Base-by-base conservation (phyloP, 2,329 filamentous ascomycete species). In the Aspergillus fumigatus region DNA sequence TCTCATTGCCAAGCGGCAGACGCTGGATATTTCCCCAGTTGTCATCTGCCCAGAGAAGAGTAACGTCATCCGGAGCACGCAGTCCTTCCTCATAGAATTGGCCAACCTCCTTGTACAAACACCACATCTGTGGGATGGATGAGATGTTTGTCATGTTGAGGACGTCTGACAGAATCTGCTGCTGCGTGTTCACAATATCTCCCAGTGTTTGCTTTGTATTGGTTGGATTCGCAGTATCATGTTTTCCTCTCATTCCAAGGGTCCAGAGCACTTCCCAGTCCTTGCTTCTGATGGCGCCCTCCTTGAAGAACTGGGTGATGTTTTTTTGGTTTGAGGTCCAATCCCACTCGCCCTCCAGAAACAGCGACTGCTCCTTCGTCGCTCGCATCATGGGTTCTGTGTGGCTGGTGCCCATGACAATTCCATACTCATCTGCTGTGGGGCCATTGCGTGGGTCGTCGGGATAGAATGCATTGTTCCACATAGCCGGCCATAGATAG, bases 401-500 rank as follows among this genome's bases (percentile, higher is more conserved):
- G 70, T 91, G 88, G 9, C 84, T 88, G 7, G 85, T 87, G 3
- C 87, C 87, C 68, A 91, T 83, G 0, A 90, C 87, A 55, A 91
- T 83, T 43, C 85, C 88, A 67, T 85, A 90, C n/a, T 86, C 86
- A 63, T 91, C 86, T 0, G 88, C 86, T 4, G 89, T 79, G 0
- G 85, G 83, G 66, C 89, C 86, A 62, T 86, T 90, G 29, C 80
- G 77, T 2, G 82, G 77, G 66, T 91, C 88, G 59, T 91, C 88
- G 1, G 89, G 81, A 66, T 86, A 84, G 65, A 90, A 88, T 80
- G 89, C 89, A 60, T 80, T 82, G 5, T 80, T 82, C 88, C 88
- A 91, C 68, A 84, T 78, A 1, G 87, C 82, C 0, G 88, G 88
- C 88, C 88, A 91, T 51, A 91, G 76, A 65, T 90, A 90, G 70